phyloP scores from a whole-genome alignment of 768 basidiomycete genomes.

The Suillus subalutaceus region DNA sequence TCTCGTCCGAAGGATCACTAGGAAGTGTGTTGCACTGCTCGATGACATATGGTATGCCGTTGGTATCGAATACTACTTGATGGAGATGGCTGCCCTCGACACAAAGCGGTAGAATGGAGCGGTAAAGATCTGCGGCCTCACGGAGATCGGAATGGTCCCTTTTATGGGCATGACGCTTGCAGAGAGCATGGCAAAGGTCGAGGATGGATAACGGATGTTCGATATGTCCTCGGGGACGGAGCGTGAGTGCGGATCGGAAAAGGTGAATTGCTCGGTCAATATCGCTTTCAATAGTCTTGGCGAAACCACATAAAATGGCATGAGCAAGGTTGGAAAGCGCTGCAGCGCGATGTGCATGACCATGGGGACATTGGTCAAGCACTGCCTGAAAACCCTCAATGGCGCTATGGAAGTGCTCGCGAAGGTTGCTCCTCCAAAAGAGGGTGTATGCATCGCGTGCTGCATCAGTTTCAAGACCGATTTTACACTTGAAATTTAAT shows the following conservation, averaged over 20 bases:
- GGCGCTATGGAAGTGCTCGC: background rate
- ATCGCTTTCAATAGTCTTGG: background rate
- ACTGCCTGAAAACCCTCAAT: background rate
- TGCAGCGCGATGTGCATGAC: background rate
- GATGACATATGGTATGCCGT: background rate
- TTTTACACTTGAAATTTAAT: background rate
- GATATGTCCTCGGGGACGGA: background rate
- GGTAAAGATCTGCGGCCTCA: background rate
- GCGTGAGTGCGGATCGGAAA: background rate
- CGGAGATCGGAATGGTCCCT: background rate
- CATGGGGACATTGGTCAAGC: background rate
- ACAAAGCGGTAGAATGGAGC: background rate
- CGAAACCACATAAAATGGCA: background rate
- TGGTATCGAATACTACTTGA: background rate
- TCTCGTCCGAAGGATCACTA: background rate
- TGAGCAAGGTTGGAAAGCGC: constrained; percentile 9
- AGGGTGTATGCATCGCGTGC: background rate
- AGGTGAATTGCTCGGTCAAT: background rate
- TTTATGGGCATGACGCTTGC: background rate
- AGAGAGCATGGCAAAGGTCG: background rate
- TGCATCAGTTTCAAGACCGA: background rate
- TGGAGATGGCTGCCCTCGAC: background rate
- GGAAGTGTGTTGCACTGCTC: background rate
- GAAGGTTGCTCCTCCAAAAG: background rate
- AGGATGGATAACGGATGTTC: background rate